These are phyloP conservation scores for Colletotrichum tanaceti DNA, from an alignment of 2,329 filamentous ascomycete species.

Conservation along the genomic window DNA sequence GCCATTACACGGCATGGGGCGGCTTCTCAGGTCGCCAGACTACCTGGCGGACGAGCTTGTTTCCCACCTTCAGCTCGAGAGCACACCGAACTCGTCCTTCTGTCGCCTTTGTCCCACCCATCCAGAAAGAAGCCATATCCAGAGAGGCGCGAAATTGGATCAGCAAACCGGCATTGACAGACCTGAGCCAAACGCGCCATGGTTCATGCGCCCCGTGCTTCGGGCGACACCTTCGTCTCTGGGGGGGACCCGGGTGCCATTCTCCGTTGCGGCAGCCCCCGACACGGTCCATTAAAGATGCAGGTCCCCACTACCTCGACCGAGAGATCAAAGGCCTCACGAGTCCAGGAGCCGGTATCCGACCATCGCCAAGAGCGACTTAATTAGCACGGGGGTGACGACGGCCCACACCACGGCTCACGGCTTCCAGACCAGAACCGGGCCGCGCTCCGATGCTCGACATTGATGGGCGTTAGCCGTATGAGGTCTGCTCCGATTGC, in stretches of 20 bases:
- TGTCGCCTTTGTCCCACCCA: neutral
- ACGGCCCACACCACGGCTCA: conserved; percentile 15
- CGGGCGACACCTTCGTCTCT: neutral
- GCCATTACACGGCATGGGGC: neutral
- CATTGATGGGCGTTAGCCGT: neutral
- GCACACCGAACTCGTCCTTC: neutral
- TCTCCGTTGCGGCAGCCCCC: neutral
- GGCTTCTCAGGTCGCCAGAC: neutral
- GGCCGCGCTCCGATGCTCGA: conserved; percentile 12
- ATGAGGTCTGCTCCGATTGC: neutral
- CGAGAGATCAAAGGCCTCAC: neutral
- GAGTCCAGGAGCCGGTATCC: conserved; percentile 9
- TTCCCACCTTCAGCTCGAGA: neutral
- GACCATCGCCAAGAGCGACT: conserved; percentile 23
- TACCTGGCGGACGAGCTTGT: neutral
- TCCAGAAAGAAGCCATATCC: neutral
- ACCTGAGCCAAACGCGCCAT: conserved; percentile 5
- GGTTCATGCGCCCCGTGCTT: neutral
- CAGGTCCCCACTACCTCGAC: neutral
- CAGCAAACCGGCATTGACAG: conserved; percentile 10
- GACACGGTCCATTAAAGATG: neutral
- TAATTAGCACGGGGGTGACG: conserved; percentile 19
- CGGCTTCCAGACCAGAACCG: conserved; percentile 8
- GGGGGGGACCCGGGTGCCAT: neutral
- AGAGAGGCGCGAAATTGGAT: neutral